Percentiles rank a stretch among this genome's conserved stretches.
Conservation (phyloP, 176 grass and related monocot species). For the Alopecurus myosuroides region DNA sequence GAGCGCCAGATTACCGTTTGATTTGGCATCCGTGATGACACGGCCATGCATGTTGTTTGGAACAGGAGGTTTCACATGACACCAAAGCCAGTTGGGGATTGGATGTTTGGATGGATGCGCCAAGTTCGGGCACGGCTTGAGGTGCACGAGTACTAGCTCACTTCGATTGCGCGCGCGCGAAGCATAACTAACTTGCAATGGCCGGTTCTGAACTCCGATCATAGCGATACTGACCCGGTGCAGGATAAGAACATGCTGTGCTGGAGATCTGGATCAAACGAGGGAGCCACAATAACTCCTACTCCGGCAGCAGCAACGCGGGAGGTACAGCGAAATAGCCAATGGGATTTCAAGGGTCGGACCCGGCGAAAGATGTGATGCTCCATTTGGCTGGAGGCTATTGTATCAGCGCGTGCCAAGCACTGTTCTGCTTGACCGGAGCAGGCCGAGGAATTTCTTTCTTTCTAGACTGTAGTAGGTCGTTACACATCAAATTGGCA, state of each 20-base stretch:
- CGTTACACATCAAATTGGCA: background rate
- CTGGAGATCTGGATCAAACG: constrained; percentile 29
- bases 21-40: background rate
- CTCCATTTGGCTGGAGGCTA: constrained; percentile 16
- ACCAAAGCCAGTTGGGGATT: background rate
- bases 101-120: background rate
- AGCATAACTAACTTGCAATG: background rate
- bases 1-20: background rate
- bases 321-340: too few relatives aligned
- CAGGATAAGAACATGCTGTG: constrained; percentile 19
- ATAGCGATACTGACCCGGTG: background rate
- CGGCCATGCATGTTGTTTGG: too few relatives aligned
- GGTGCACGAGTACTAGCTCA: background rate
- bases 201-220: background rate
- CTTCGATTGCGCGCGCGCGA: background rate
- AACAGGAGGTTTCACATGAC: background rate
- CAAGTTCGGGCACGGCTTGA: background rate
- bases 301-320: background rate
- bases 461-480: background rate
- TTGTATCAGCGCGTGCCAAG: background rate
- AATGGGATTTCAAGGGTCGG: background rate
- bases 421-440: constrained; percentile 24
- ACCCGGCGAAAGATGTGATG: constrained; percentile 28
- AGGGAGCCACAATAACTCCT: constrained; percentile 29
- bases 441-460: background rate